Percentiles rank a stretch among this genome's conserved stretches.
These are phyloP conservation scores for Leptographium procerum DNA, from an alignment of 2,329 filamentous ascomycete species.

Conservation along the genomic window DNA sequence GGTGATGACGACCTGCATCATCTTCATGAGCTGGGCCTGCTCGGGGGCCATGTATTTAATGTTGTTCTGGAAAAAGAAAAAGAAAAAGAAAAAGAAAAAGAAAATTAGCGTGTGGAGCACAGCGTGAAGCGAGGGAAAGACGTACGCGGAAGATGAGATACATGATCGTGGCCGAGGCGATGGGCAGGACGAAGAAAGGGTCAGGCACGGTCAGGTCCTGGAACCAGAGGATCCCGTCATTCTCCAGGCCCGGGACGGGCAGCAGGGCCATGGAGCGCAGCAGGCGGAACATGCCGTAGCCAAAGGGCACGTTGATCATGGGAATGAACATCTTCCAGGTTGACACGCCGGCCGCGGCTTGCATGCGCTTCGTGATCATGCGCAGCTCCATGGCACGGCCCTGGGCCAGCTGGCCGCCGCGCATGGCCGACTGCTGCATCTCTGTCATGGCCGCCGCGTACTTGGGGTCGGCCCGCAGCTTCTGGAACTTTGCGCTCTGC, in stretches of 20 bases:
- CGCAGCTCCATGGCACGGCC: conserved; percentile 32
- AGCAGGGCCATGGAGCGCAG: conserved; percentile 62
- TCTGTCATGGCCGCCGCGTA: conserved; percentile 39
- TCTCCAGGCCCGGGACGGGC: conserved; percentile 69
- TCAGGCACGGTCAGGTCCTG: conserved; percentile 64
- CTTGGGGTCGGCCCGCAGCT: conserved; percentile 29
- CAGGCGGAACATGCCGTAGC: conserved; percentile 71
- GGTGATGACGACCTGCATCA: conserved; percentile 23
- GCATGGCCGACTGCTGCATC: conserved; percentile 17
- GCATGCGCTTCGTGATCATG: conserved; percentile 35
- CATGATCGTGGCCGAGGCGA: conserved; percentile 44
- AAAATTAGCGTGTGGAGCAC: background rate
- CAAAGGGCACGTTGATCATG: conserved; percentile 52
- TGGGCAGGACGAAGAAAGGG: conserved; percentile 66
- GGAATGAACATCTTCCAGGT: conserved; percentile 39
- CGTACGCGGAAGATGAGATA: conserved; percentile 47
- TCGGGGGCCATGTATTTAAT: conserved; percentile 21
- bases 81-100: background rate
- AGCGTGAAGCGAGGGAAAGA: conserved; percentile 3
- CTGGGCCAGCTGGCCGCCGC: conserved; percentile 30
- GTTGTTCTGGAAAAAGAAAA: conserved; percentile 13
- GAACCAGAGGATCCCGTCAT: conserved; percentile 67
- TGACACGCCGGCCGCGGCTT: conserved; percentile 43
- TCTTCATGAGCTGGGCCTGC: conserved; percentile 22
- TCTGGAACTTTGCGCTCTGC: conserved; percentile 47